phyloP scores from a whole-genome alignment of 177 flowering plant species.

The Vitis hybrid region DNA sequence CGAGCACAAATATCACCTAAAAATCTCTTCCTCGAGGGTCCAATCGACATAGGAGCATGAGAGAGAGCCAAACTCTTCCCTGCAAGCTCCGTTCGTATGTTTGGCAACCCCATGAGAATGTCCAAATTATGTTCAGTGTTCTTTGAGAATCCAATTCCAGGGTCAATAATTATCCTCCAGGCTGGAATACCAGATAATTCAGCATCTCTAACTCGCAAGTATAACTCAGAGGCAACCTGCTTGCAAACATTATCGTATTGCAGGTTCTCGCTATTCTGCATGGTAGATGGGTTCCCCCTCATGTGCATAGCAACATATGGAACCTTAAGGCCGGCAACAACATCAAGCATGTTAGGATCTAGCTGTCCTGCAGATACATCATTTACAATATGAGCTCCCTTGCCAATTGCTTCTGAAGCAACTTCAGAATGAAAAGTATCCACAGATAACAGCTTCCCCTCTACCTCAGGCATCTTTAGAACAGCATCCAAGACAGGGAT shows the following conservation, averaged over 20 bases:
- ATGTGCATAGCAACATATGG: slow-evolving; percentile 93
- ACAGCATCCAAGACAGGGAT: slow-evolving; percentile 83
- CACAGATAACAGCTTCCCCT: slow-evolving; percentile 77
- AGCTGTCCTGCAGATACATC: slow-evolving; percentile 86
- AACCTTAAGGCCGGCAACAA: slow-evolving; percentile 62
- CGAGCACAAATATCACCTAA: slow-evolving; percentile 73
- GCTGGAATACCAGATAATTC: slow-evolving; percentile 82
- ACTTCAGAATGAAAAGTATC: slow-evolving; percentile 89
- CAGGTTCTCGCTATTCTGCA: slow-evolving; percentile 74
- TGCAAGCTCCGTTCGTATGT: slow-evolving; percentile 59
- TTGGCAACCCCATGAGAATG: slow-evolving; percentile 52
- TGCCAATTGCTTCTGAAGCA: slow-evolving; percentile 69
- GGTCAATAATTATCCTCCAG: slow-evolving; percentile 90
- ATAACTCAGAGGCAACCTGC: slow-evolving; percentile 67
- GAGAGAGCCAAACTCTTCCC: slow-evolving; percentile 69
- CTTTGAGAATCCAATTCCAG: slow-evolving; percentile 94
- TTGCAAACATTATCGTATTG: slow-evolving; percentile 71
- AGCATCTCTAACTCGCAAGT: slow-evolving; percentile 51
- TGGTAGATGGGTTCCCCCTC: slow-evolving; percentile 89
- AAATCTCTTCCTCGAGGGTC: slow-evolving; percentile 91
- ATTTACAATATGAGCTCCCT: slow-evolving; percentile 80
- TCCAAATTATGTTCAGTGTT: slow-evolving; percentile 73
- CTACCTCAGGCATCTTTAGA: slow-evolving; percentile 54
- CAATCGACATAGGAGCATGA: slow-evolving; percentile 73
- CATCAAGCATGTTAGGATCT: slow-evolving; percentile 64